Conservation (phyloP, 345 rosid genomes). For the Citrus australasica region DNA sequence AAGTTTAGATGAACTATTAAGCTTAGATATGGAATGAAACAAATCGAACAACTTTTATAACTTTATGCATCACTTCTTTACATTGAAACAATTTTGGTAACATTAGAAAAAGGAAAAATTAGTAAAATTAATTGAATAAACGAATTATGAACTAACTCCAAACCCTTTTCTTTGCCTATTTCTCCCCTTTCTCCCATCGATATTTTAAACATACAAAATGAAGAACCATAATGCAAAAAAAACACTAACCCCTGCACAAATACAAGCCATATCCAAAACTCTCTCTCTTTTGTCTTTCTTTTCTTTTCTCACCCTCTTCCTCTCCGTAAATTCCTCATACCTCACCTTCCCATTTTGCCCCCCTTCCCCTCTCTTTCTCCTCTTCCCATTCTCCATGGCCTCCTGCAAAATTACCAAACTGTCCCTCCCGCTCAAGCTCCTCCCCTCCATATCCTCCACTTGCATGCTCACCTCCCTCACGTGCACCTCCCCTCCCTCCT, state of each 20-base stretch:
- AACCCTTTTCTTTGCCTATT: neutral
- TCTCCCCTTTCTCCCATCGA: too few species aligned
- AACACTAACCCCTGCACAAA: slow-evolving; percentile 35
- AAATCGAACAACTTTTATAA: neutral
- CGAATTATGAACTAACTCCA: neutral
- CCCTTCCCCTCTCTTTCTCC: slow-evolving; percentile 27
- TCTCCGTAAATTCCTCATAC: slow-evolving; percentile 39
- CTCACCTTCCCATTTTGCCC: slow-evolving; percentile 27
- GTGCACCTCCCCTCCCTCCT: slow-evolving; percentile 59
- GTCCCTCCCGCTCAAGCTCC: slow-evolving; percentile 56
- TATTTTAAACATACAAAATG: neutral
- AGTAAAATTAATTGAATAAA: neutral
- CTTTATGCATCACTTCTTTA: too few species aligned
- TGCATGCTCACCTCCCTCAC: slow-evolving; percentile 68
- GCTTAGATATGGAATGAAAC: neutral
- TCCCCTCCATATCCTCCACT: slow-evolving; percentile 82
- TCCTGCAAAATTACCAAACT: slow-evolving; percentile 54
- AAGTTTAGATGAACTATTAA: too few species aligned
- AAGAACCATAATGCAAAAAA: slow-evolving; percentile 57
- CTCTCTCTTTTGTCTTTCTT: slow-evolving; percentile 32
- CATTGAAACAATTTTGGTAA: neutral
- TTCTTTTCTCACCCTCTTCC: slow-evolving; percentile 38
- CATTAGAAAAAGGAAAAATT: neutral
- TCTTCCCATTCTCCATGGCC: slow-evolving; percentile 40
- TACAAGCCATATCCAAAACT: slow-evolving; percentile 31